phyloP scores from a whole-genome alignment of 176 grass and related monocot species.

The Zoysia japonica region DNA sequence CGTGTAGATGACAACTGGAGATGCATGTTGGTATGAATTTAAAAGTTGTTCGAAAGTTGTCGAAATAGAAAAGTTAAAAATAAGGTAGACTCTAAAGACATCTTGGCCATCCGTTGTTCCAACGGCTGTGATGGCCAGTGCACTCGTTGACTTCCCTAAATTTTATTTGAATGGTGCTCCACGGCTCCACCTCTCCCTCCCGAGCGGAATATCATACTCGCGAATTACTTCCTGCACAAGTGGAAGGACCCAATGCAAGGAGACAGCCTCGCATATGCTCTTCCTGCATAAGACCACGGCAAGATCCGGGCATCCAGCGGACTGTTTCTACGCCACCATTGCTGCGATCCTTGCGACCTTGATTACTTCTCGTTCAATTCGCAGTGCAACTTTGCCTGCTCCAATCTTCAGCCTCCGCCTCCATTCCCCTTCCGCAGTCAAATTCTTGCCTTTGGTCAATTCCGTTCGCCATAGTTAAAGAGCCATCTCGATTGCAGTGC shows the following conservation, averaged over 20 bases:
- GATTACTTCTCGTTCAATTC: constrained; percentile 6
- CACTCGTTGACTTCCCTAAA: constrained; percentile 36
- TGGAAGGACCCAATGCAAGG: constrained; percentile 45
- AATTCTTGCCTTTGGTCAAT: background rate
- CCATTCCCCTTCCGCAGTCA: constrained; percentile 6
- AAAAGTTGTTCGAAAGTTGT: too few species aligned
- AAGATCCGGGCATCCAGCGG: constrained; percentile 25
- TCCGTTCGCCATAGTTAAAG: background rate
- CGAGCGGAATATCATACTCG: constrained; percentile 30
- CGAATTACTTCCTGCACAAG: constrained; percentile 47
- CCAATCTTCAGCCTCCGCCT: background rate
- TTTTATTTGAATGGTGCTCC: constrained; percentile 51
- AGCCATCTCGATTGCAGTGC: background rate
- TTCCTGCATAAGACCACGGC: constrained; percentile 22
- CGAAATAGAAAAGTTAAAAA: background rate
- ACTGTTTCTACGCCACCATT: constrained; percentile 41
- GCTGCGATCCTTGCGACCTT: constrained; percentile 12
- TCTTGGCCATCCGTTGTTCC: background rate
- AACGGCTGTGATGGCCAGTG: constrained; percentile 32
- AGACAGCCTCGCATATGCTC: constrained; percentile 11
- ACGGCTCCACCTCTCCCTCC: constrained; percentile 47
- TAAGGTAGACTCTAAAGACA: background rate
- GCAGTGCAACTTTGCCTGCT: background rate
- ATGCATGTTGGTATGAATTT: background rate
- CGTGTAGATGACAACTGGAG: background rate